Conservation (phyloP, 495 filamentous ascomycete genomes). For the Bombardia bombarda region DNA sequence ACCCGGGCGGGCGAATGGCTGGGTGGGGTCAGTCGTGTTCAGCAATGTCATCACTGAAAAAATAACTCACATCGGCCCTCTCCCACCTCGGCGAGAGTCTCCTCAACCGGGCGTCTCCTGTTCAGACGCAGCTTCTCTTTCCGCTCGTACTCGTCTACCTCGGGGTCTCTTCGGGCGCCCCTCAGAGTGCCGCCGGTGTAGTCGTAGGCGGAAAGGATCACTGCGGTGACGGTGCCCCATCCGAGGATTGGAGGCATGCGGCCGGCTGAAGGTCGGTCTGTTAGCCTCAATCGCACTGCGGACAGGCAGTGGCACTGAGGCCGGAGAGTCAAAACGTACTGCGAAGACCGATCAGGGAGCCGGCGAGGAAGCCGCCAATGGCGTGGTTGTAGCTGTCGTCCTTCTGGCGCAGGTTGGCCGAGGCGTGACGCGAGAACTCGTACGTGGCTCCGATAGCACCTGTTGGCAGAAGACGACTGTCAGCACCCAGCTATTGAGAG, state of each 20-base stretch:
- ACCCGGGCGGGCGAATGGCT: slow-evolving; percentile 81
- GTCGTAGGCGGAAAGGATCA: slow-evolving; percentile 60
- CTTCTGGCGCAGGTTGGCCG: slow-evolving; percentile 40
- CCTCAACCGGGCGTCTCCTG: slow-evolving; percentile 66
- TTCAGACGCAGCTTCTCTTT: slow-evolving; percentile 70
- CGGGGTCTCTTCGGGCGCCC: slow-evolving; percentile 42
- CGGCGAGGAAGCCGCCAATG: slow-evolving; percentile 31
- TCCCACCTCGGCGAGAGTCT: slow-evolving; percentile 75
- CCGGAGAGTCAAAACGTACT: slow-evolving; percentile 22
- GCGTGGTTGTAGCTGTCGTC: slow-evolving; percentile 32
- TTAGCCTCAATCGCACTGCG: neutral
- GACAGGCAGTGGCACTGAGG: neutral
- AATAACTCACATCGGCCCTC: slow-evolving; percentile 73
- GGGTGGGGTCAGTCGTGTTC: slow-evolving; percentile 18
- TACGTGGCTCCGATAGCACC: slow-evolving; percentile 76
- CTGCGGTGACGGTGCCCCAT: slow-evolving; percentile 58
- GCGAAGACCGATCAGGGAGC: slow-evolving; percentile 29
- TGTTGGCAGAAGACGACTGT: slow-evolving; percentile 31
- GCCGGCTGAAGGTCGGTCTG: slow-evolving; percentile 37
- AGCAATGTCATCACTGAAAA: neutral
- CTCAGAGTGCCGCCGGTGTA: slow-evolving; percentile 69
- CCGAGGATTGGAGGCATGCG: slow-evolving; percentile 75
- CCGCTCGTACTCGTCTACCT: slow-evolving; percentile 71
- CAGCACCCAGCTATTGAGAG: no score
- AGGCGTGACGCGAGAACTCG: slow-evolving; percentile 52